These are phyloP conservation scores for Globisporangium middletonii DNA, from an alignment of 352 stramenopile species.

Conservation along the genomic window DNA sequence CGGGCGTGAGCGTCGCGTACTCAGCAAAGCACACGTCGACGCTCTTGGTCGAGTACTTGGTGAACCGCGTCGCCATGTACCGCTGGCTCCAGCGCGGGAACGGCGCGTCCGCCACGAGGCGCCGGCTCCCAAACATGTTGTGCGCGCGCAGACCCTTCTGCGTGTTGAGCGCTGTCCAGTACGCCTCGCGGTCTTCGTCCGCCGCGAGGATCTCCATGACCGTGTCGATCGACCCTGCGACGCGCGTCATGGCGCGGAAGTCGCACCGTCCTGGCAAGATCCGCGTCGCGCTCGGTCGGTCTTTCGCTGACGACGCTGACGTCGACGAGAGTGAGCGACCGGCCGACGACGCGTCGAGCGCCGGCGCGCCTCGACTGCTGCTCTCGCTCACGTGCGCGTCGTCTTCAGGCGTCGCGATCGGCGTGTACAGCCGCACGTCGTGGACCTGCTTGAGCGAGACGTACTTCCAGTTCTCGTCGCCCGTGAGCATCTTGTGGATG, in stretches of 20 bases:
- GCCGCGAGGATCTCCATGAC: conserved; percentile 51
- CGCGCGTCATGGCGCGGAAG: conserved; percentile 61
- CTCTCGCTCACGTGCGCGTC: conserved; percentile 4
- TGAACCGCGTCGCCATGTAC: conserved; percentile 54
- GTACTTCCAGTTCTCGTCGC: conserved; percentile 53
- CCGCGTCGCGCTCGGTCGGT: conserved; percentile 9
- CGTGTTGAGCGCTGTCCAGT: conserved; percentile 71
- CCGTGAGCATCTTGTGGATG: conserved; percentile 30
- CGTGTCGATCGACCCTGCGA: conserved; percentile 49
- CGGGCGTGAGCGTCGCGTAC: conserved; percentile 30
- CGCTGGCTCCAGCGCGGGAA: conserved; percentile 67
- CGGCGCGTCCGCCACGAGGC: conserved; percentile 20
- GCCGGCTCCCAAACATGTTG: conserved; percentile 30
- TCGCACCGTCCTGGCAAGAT: conserved; percentile 34
- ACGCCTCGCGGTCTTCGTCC: conserved; percentile 54
- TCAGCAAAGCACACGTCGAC: conserved; percentile 63
- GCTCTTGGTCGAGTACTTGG: conserved; percentile 44
- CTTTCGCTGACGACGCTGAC: conserved; percentile 12
- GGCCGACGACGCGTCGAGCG: conserved; percentile 13
- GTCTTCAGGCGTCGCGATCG: conserved; percentile 16
- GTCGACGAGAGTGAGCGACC: conserved; percentile 20
- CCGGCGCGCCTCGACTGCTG: conserved; percentile 4
- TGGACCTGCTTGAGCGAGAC: conserved; percentile 46
- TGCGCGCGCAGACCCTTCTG: conserved; percentile 49
- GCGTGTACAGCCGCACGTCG: conserved; percentile 67